These are phyloP conservation scores for Ordospora pajunii DNA, from an alignment of 371 early-diverging fungal genomes.

Conservation along the genomic window DNA sequence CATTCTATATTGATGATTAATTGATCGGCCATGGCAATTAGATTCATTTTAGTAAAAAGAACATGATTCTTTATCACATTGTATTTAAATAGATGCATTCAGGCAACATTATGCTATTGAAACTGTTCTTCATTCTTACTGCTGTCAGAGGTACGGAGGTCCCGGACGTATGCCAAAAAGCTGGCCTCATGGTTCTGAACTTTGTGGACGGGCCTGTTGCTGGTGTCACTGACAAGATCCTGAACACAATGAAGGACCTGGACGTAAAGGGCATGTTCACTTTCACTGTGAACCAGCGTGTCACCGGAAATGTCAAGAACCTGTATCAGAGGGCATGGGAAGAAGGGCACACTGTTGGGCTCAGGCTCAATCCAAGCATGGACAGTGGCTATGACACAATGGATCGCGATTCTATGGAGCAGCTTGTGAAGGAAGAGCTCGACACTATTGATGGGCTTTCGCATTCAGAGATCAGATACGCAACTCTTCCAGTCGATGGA, in stretches of 20 bases:
- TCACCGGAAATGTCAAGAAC: conserved; percentile 35
- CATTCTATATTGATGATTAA: neutral
- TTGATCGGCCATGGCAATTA: neutral
- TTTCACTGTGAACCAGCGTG: conserved; percentile 49
- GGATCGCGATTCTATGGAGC: conserved; percentile 40
- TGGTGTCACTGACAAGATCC: conserved; percentile 36
- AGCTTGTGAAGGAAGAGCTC: conserved; percentile 52
- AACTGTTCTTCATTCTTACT: neutral
- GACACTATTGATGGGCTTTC: conserved; percentile 36
- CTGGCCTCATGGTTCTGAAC: conserved; percentile 56
- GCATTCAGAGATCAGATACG: conserved; percentile 49
- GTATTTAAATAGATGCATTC: neutral
- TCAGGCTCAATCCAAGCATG: conserved; percentile 55
- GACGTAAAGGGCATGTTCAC: conserved; percentile 51
- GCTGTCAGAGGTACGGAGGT: neutral
- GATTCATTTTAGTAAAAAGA: conserved; percentile 9
- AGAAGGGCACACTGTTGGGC: conserved; percentile 58
- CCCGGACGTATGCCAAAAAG: conserved; percentile 44
- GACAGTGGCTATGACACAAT: conserved; percentile 38
- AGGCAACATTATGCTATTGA: neutral
- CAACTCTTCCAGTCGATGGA: conserved; percentile 43
- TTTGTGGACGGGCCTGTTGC: conserved; percentile 59
- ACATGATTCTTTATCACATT: neutral
- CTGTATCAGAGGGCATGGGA: conserved; percentile 41
- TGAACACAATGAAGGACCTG: conserved; percentile 39